These are phyloP conservation scores for Cucurbita ficifolia DNA, from an alignment of 306 rosid genomes.

Conservation along the genomic window DNA sequence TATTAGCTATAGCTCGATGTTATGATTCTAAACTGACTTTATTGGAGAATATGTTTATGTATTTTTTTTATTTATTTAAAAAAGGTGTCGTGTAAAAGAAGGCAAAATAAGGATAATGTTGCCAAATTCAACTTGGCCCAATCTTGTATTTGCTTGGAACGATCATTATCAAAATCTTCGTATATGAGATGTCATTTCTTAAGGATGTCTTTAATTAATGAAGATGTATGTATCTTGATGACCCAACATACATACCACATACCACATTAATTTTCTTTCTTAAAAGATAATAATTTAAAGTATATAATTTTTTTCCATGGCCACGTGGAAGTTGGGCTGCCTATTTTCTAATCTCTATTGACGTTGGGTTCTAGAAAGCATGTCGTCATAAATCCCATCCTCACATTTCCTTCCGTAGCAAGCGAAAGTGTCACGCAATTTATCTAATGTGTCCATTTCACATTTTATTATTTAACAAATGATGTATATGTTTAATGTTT, in stretches of 20 bases:
- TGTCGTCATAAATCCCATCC: slow-evolving; percentile 1
- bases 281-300: background rate
- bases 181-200: background rate
- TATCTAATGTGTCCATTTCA: background rate
- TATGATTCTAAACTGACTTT: too few relatives aligned
- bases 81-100: background rate
- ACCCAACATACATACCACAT: background rate
- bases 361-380: background rate
- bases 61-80: too few relatives aligned
- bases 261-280: background rate
- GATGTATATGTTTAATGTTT: background rate
- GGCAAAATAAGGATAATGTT: background rate
- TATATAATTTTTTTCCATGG: background rate
- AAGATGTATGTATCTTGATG: background rate
- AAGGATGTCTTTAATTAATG: background rate
- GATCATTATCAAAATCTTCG: background rate
- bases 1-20: background rate
- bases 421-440: background rate
- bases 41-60: too few relatives aligned
- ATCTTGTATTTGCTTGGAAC: background rate
- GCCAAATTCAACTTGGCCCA: background rate
- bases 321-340: slow-evolving; percentile 2
- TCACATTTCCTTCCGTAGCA: background rate
- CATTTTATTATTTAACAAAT: background rate
- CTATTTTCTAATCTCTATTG: background rate